These are phyloP conservation scores for Saksenaea vasiformis DNA, from an alignment of 371 early-diverging fungal species.

Conservation along the genomic window DNA sequence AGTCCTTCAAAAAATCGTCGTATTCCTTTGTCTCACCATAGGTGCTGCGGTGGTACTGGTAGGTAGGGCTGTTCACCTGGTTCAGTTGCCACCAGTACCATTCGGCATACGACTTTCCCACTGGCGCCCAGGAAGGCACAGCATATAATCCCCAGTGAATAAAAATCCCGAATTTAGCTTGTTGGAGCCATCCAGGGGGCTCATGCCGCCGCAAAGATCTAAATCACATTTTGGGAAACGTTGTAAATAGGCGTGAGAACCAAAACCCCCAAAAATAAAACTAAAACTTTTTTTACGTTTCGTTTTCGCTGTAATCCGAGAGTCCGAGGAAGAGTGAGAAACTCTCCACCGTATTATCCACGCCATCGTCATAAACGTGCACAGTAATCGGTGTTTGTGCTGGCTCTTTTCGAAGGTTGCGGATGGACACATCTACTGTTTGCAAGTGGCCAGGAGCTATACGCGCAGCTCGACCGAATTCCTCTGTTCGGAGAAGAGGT, in stretches of 20 bases:
- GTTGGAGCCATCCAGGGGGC: conserved; percentile 29
- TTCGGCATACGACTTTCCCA: conserved; percentile 34
- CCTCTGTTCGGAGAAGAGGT: not conserved
- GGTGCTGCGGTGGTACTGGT: conserved; percentile 20
- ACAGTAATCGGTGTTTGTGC: not conserved
- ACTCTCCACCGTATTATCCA: not conserved
- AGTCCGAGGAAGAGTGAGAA: conserved; percentile 2
- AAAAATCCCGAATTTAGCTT: conserved; percentile 41
- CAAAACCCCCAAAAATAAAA: not conserved
- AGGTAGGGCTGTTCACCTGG: conserved; percentile 23
- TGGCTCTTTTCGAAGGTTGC: not conserved
- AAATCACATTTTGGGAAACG: not conserved
- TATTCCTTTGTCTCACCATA: conserved; percentile 34
- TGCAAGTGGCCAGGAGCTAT: conserved; percentile 2
- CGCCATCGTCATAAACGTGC: not conserved
- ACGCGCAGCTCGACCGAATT: not conserved
- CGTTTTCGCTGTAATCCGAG: not conserved
- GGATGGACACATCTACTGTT: not conserved
- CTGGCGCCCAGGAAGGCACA: conserved; percentile 41
- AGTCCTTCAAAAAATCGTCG: conserved; percentile 30
- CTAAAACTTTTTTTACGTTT: too few relatives aligned
- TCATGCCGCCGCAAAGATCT: conserved; percentile 24
- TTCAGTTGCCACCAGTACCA: conserved; percentile 46
- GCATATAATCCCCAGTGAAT: conserved; percentile 43
- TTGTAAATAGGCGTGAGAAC: not conserved